These are phyloP conservation scores for Selaginella moellendorffii DNA, from an alignment of 75 land plant species.

Conservation along the genomic window DNA sequence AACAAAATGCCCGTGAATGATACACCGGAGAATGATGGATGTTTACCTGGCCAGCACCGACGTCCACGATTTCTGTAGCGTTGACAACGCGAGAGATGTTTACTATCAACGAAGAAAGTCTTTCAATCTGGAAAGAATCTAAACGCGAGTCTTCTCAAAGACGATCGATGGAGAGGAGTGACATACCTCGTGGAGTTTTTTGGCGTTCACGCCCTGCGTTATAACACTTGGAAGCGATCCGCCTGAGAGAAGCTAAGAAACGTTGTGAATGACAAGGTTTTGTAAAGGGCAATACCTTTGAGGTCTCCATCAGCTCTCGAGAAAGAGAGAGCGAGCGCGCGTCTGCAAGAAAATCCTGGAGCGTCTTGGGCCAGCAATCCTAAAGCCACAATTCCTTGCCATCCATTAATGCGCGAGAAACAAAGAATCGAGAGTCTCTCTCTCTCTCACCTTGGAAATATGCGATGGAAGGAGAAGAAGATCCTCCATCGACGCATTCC, in stretches of 20 bases:
- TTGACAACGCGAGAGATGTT: slow-evolving; percentile 28
- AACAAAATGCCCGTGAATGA: neutral
- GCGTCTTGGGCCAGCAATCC: slow-evolving; percentile 46
- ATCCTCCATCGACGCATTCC: slow-evolving; percentile 37
- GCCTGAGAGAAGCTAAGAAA: neutral
- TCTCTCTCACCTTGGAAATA: slow-evolving; percentile 25
- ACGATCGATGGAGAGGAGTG: too few species aligned
- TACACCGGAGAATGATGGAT: neutral
- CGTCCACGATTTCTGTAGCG: slow-evolving; percentile 54
- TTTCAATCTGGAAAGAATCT: slow-evolving; percentile 43
- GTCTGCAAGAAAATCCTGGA: slow-evolving; percentile 35
- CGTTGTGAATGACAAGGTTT: too few species aligned
- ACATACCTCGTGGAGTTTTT: slow-evolving; percentile 92
- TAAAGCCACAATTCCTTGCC: too few species aligned
- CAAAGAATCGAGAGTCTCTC: too few species aligned
- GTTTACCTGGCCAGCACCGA: slow-evolving; percentile 87
- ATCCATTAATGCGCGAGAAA: too few species aligned
- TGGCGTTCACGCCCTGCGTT: slow-evolving; percentile 73
- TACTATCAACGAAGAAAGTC: slow-evolving; percentile 54
- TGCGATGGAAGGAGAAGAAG: slow-evolving; percentile 59
- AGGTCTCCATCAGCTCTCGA: slow-evolving; percentile 17
- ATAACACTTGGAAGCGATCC: slow-evolving; percentile 49
- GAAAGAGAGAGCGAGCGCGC: slow-evolving; percentile 32
- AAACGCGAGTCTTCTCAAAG: too few species aligned
- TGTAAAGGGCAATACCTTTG: neutral